Percentiles rank a stretch among this genome's conserved stretches.
Conservation (phyloP, 169 alveolate genomes). For the Theileria annulata region DNA sequence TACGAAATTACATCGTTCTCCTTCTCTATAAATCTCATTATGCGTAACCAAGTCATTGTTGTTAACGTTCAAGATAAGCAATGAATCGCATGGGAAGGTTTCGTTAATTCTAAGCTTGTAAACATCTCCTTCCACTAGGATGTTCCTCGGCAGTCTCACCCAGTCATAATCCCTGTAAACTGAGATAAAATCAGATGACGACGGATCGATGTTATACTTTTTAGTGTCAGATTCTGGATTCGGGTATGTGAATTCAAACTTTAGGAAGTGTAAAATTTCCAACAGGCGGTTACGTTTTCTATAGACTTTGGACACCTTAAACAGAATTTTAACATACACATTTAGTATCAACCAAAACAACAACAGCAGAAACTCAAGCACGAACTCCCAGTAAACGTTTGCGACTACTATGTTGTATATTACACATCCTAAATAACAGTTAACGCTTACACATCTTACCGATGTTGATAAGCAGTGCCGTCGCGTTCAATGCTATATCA, state of each 20-base stretch:
- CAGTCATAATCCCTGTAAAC: slow-evolving; percentile 59
- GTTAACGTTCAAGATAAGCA: slow-evolving; percentile 21
- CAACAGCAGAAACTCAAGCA: slow-evolving; percentile 36
- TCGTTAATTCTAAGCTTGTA: slow-evolving; percentile 53
- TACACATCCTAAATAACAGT: not conserved
- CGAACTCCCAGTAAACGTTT: slow-evolving; percentile 11
- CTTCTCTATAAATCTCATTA: slow-evolving; percentile 23
- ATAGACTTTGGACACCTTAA: slow-evolving; percentile 26
- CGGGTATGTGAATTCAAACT: not conserved
- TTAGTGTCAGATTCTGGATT: slow-evolving; percentile 51
- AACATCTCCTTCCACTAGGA: slow-evolving; percentile 60
- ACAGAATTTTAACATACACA: slow-evolving; percentile 41
- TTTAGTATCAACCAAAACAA: slow-evolving; percentile 45
- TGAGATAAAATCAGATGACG: slow-evolving; percentile 56
- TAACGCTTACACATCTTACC: slow-evolving; percentile 7
- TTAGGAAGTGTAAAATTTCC: slow-evolving; percentile 35
- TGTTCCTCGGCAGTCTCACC: slow-evolving; percentile 60
- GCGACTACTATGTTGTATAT: not conserved
- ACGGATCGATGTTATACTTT: slow-evolving; percentile 55
- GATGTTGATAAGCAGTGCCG: not conserved
- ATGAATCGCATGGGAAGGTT: slow-evolving; percentile 60
- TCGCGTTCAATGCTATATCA: not conserved
- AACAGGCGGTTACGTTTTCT: slow-evolving; percentile 42
- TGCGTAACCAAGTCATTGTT: slow-evolving; percentile 31
- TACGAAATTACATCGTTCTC: slow-evolving; percentile 31